Percentiles rank a stretch among this genome's conserved stretches.
These are phyloP conservation scores for Brettanomyces sp. DNA, from an alignment of 805 yeast species.

Conservation along the genomic window DNA sequence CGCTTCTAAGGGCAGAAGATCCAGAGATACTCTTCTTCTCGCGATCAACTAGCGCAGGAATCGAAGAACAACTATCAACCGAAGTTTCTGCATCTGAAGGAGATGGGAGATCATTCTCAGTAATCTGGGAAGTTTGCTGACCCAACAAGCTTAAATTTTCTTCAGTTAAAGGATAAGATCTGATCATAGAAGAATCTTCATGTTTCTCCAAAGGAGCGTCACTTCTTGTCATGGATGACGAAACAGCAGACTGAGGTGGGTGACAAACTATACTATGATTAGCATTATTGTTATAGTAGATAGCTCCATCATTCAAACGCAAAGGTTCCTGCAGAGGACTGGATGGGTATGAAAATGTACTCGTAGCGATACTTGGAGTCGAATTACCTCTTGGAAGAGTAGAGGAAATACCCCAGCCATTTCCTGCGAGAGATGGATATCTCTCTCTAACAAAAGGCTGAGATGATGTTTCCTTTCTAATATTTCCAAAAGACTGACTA, in stretches of 20 bases:
- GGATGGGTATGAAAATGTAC: neutral
- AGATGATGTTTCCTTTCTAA: neutral
- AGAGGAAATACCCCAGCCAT: neutral
- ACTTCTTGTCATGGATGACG: neutral
- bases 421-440: neutral
- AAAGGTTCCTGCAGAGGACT: neutral
- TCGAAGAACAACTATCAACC: neutral
- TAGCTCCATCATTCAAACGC: neutral
- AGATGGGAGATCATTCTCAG: too few relatives aligned
- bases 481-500: neutral
- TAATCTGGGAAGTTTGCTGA: constrained; percentile 5
- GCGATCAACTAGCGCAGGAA: neutral
- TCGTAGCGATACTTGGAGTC: neutral
- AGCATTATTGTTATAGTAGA: neutral
- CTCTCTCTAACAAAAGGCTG: neutral
- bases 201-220: neutral
- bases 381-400: neutral
- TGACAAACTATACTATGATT: neutral
- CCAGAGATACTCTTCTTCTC: neutral
- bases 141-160: constrained; percentile 25
- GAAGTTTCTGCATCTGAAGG: constrained; percentile 1
- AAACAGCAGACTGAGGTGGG: neutral
- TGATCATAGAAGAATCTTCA: neutral
- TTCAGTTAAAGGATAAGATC: constrained; percentile 22
- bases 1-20: neutral